These are phyloP conservation scores for Paramecium sonneborni DNA, from an alignment of 73 alveolate species.

Conservation along the genomic window DNA sequence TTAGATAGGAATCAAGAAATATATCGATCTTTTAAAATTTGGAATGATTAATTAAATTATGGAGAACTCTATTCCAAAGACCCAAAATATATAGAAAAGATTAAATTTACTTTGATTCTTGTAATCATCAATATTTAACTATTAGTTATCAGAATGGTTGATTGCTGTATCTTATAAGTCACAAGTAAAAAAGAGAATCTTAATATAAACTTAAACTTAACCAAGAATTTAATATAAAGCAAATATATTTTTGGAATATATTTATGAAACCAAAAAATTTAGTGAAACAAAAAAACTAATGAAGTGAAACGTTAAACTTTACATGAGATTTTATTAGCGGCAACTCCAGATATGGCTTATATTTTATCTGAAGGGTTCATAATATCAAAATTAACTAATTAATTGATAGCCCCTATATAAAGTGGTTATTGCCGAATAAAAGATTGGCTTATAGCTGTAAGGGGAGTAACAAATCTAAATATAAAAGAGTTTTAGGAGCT, in stretches of 20 bases:
- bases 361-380: background rate
- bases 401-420: background rate
- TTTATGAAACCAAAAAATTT: background rate
- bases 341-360: conserved; percentile 51
- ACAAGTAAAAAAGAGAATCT: background rate
- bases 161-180: background rate
- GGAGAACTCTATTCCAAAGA: background rate
- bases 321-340: background rate
- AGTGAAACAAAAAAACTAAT: background rate
- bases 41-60: background rate
- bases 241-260: background rate
- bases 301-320: background rate
- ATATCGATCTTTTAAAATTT: background rate
- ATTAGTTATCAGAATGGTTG: conserved; percentile 34
- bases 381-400: conserved; percentile 1
- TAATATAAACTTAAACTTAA: background rate
- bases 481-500: background rate
- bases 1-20: conserved; percentile 13
- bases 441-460: background rate
- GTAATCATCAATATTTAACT: background rate
- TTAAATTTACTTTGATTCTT: background rate
- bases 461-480: background rate
- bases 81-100: background rate
- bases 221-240: conserved; percentile 10
- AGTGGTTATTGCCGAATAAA: background rate